Base-by-base conservation (phyloP, 2,329 filamentous ascomycete genomes). In the Fusarium luffae region DNA sequence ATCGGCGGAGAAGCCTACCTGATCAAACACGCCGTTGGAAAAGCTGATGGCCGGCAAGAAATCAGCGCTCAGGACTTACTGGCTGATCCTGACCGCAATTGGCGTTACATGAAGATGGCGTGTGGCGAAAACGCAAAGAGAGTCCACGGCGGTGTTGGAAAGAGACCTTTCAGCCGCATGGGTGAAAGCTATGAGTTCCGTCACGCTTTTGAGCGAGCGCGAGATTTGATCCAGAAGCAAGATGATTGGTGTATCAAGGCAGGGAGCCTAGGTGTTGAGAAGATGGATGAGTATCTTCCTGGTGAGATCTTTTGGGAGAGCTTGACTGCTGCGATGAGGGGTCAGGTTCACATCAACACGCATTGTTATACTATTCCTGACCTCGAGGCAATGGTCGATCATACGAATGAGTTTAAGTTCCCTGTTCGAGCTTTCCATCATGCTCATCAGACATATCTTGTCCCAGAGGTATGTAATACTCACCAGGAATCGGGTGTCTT, bases 101-200 rank as follows among this genome's bases (percentile, higher is more conserved):
- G 89, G 86, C 84, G 90, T 21, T 92, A 91, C 77, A 90, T 93
- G 84, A 92, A 93, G 80, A 92, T 92, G 90, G 90, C 90, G 0
- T 92, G 90, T 68, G 90, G 90, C 37, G 90, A 92, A 78, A 92
- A 92, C 71, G 82, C 90, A 3, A 91, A 91, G 79, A 80, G 84
- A 1, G 80, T 88, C 1, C 90, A 91, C 63, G 89, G 89, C 12
- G 82, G 81, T 47, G 74, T 80, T 7, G 88, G 87, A 25, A 82
- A 84, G 54, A 81, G 81, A 47, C 89, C 88, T 1, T 83, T 83
- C 57, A 91, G 87, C 65, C 82, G 90, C 2, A 80, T 92, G 73
- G 90, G 90, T 11, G 89, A 92, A 78, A 90, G 89, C 49, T 92
- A 88, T 84, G 85, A 89, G 67, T 90, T 92, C 72, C 84, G 90